These are phyloP conservation scores for Batkoa obscura DNA, from an alignment of 371 early-diverging fungal species.

Conservation along the genomic window DNA sequence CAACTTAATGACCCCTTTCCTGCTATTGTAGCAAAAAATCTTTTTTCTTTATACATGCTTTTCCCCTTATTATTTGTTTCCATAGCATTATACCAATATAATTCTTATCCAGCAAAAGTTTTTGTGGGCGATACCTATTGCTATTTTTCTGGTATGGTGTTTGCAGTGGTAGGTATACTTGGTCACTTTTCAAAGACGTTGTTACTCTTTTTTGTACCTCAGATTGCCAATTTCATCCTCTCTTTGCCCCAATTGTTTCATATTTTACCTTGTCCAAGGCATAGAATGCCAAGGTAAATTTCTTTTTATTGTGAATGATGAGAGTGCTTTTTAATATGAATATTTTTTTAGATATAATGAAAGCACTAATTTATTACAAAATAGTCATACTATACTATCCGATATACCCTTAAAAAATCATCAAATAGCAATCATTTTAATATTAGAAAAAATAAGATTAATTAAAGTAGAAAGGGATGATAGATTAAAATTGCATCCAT, in stretches of 20 bases:
- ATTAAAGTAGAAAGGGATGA: constrained; percentile 25
- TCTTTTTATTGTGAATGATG: constrained; percentile 10
- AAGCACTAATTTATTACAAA: not conserved
- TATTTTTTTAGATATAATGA: constrained; percentile 3
- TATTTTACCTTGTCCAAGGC: constrained; percentile 92
- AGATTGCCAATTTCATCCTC: constrained; percentile 89
- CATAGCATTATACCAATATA: constrained; percentile 51
- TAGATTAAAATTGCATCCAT: constrained; percentile 16
- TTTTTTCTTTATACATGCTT: constrained; percentile 70
- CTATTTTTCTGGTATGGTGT: constrained; percentile 97
- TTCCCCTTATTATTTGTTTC: constrained; percentile 82
- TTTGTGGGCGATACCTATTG: constrained; percentile 98
- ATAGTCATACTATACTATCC: not conserved
- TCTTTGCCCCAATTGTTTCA: constrained; percentile 88
- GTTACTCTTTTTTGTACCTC: constrained; percentile 82
- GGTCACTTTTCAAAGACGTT: constrained; percentile 88
- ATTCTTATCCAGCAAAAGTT: constrained; percentile 79
- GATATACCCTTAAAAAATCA: not conserved
- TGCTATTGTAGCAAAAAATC: constrained; percentile 45
- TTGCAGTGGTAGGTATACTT: constrained; percentile 86
- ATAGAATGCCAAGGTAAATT: constrained; percentile 72
- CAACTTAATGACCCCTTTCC: constrained; percentile 21
- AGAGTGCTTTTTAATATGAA: constrained; percentile 7
- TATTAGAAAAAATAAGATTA: constrained; percentile 18
- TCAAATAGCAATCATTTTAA: constrained; percentile 13